Evolutionary conservation across 2,329 filamentous ascomycete genomes (phyloP).

Genomic region (Anthostomella pinea): DNA sequence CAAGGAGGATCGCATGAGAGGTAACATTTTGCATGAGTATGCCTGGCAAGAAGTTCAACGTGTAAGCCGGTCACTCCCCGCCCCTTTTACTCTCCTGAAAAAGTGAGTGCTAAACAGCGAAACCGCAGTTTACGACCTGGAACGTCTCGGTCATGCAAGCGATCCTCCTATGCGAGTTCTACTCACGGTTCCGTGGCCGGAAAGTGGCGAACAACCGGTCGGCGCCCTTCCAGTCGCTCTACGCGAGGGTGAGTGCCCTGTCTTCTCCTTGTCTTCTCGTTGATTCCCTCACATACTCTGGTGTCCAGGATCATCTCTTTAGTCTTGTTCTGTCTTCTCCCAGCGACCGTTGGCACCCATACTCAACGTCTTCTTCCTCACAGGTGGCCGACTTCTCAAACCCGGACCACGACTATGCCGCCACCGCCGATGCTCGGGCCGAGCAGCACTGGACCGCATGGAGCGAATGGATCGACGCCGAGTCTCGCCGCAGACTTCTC

Average conservation of each 20-base stretch:
- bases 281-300: slow-evolving; percentile 31
- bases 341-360: slow-evolving; percentile 29
- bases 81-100: slow-evolving; percentile 1
- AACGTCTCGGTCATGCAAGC: slow-evolving; percentile 51
- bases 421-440: slow-evolving; percentile 23
- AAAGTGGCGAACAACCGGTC: slow-evolving; percentile 47
- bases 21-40: slow-evolving; percentile 49
- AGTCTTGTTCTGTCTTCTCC: slow-evolving; percentile 32
- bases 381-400: slow-evolving; percentile 39
- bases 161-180: slow-evolving; percentile 54
- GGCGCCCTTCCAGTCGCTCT: slow-evolving; percentile 47
- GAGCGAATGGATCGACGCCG: slow-evolving; percentile 52
- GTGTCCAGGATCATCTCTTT: slow-evolving; percentile 34
- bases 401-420: slow-evolving; percentile 19
- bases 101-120: slow-evolving; percentile 13
- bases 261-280: slow-evolving; percentile 31
- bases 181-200: slow-evolving; percentile 52
- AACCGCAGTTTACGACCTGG: slow-evolving; percentile 45
- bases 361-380: slow-evolving; percentile 34
- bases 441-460: slow-evolving; percentile 48
- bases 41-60: slow-evolving; percentile 48
- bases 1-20: slow-evolving; percentile 49
- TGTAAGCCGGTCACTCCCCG: slow-evolving; percentile 37
- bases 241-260: slow-evolving; percentile 50
- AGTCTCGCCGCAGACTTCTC: slow-evolving; percentile 53